These are phyloP conservation scores for Cercospora canescens DNA, from an alignment of 2,329 filamentous ascomycete genomes.

Conservation along the genomic window DNA sequence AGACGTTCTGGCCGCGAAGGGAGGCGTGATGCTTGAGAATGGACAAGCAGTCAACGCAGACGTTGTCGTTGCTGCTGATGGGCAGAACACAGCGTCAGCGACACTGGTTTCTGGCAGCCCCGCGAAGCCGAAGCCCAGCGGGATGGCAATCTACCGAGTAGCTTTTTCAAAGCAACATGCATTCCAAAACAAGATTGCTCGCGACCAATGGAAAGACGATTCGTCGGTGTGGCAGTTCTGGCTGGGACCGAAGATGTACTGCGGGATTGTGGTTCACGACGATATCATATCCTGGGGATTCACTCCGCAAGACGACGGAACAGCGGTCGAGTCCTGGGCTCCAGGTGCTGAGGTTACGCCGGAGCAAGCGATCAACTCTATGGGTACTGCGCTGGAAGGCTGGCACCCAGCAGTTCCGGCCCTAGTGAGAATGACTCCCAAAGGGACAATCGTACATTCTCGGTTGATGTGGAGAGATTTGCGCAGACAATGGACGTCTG, in stretches of 20 bases:
- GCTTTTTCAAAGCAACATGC: constrained; percentile 54
- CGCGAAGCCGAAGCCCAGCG: constrained; percentile 45
- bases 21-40: constrained; percentile 32
- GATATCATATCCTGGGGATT: constrained; percentile 58
- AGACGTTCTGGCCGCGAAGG: constrained; percentile 23
- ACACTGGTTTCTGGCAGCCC: constrained; percentile 54
- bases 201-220: constrained; percentile 33
- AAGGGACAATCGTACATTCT: constrained; percentile 49
- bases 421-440: constrained; percentile 45
- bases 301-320: constrained; percentile 51
- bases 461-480: constrained; percentile 59
- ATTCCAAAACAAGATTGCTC: constrained; percentile 52
- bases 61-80: constrained; percentile 54
- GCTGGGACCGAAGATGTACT: constrained; percentile 56
- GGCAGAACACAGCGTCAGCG: constrained; percentile 53
- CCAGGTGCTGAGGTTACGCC: constrained; percentile 42
- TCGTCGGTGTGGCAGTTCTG: constrained; percentile 37
- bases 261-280: constrained; percentile 53
- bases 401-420: constrained; percentile 50
- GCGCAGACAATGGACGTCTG: constrained; percentile 55
- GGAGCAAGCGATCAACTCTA: not conserved
- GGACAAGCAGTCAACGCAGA: constrained; percentile 45
- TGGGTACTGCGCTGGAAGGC: constrained; percentile 41
- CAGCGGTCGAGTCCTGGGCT: constrained; percentile 50
- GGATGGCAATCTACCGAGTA: constrained; percentile 56